Conservation (phyloP, 768 basidiomycete species). For the Calvatia gigantea region DNA sequence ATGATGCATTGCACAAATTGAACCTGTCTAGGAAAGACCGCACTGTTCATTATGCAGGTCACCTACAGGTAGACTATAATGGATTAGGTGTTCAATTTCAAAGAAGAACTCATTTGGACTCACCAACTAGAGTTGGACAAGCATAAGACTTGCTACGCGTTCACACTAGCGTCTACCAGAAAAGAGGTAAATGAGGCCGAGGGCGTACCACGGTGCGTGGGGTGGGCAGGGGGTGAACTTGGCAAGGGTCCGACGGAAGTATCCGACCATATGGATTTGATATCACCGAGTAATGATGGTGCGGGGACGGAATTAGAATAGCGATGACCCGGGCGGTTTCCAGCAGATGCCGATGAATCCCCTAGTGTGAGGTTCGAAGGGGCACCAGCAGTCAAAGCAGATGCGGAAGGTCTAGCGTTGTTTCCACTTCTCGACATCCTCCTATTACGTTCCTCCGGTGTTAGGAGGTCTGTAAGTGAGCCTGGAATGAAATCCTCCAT, state of each 20-base stretch:
- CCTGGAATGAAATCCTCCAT: slow-evolving; percentile 88
- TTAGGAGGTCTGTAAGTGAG: slow-evolving; percentile 84
- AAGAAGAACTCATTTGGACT: too few species aligned
- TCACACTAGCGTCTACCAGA: slow-evolving; percentile 25
- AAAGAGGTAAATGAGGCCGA: slow-evolving; percentile 53
- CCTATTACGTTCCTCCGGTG: slow-evolving; percentile 81
- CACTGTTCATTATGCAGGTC: too few species aligned
- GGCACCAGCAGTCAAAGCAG: slow-evolving; percentile 15
- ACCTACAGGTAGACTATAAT: too few species aligned
- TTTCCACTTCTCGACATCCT: slow-evolving; percentile 75
- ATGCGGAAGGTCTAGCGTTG: slow-evolving; percentile 33
- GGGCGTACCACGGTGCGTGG: slow-evolving; percentile 38
- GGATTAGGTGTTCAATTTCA: too few species aligned
- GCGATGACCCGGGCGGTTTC: slow-evolving; percentile 47
- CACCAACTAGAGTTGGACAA: too few species aligned
- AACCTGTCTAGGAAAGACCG: too few species aligned
- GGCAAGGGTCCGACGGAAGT: slow-evolving; percentile 27
- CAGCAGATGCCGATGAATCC: slow-evolving; percentile 3
- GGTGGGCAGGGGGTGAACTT: slow-evolving; percentile 27
- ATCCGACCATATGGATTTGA: slow-evolving; percentile 81
- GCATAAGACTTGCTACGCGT: slow-evolving; percentile 12
- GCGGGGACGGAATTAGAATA: slow-evolving; percentile 84
- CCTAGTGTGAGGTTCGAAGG: not conserved
- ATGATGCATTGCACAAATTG: too few species aligned
- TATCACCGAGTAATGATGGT: slow-evolving; percentile 68